phyloP scores from a whole-genome alignment of 2,329 filamentous ascomycete genomes.

The Aspergillus japonicus region DNA sequence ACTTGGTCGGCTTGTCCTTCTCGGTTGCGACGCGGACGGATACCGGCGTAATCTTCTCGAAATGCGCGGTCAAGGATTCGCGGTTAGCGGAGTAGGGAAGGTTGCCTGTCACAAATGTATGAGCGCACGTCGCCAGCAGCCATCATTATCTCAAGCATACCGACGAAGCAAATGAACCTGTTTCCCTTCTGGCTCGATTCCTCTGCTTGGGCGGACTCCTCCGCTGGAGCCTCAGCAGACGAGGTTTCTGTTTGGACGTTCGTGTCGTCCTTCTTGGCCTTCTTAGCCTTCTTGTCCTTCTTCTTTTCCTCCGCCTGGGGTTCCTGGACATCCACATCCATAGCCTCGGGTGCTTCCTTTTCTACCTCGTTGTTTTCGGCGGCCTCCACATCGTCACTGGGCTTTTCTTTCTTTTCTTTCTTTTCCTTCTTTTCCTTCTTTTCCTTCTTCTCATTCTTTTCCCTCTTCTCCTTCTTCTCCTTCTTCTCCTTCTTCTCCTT shows the following conservation, averaged over 20 bases:
- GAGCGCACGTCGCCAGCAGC: neutral
- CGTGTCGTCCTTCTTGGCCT: slow-evolving; percentile 30
- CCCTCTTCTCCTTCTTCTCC: slow-evolving; percentile 27
- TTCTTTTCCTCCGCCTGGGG: slow-evolving; percentile 11
- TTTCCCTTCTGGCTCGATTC: slow-evolving; percentile 39
- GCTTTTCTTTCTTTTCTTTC: slow-evolving; percentile 30
- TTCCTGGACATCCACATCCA: slow-evolving; percentile 18
- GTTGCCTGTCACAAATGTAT: slow-evolving; percentile 60
- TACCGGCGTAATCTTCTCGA: slow-evolving; percentile 69
- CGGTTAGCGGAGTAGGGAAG: slow-evolving; percentile 80
- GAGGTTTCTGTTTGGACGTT: slow-evolving; percentile 12
- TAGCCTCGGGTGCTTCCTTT: slow-evolving; percentile 13
- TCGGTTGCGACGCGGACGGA: slow-evolving; percentile 72
- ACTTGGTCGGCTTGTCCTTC: slow-evolving; percentile 60
- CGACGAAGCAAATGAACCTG: slow-evolving; percentile 77
- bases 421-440: slow-evolving; percentile 22
- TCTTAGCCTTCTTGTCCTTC: slow-evolving; percentile 21
- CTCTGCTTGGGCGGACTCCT: slow-evolving; percentile 20
- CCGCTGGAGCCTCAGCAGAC: slow-evolving; percentile 15
- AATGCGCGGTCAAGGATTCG: slow-evolving; percentile 69
- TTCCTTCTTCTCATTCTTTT: slow-evolving; percentile 27
- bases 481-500: slow-evolving; percentile 27
- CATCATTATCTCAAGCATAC: slow-evolving; percentile 39
- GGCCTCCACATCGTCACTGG: slow-evolving; percentile 13
- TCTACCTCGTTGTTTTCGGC: slow-evolving; percentile 8